Percentiles rank a stretch among this genome's conserved stretches.
These are phyloP conservation scores for Trapa bicornis DNA, from an alignment of 345 rosid genomes.

Conservation along the genomic window DNA sequence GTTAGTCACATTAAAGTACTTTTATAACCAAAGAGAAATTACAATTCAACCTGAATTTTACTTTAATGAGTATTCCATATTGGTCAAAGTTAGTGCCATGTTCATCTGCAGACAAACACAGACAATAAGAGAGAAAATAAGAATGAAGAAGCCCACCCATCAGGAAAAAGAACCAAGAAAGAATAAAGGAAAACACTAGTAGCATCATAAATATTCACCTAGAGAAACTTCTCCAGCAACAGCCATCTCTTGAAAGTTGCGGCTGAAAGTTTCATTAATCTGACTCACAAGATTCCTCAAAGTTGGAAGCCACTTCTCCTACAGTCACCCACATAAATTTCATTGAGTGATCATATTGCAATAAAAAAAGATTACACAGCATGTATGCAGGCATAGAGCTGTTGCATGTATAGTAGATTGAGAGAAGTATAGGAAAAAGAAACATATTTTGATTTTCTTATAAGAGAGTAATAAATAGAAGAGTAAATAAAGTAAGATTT, in stretches of 20 bases:
- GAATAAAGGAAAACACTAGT: slow-evolving; percentile 4
- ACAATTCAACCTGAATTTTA: slow-evolving; percentile 66
- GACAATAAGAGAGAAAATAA: slow-evolving; percentile 2
- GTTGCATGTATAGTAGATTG: background rate
- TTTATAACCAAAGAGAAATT: slow-evolving; percentile 1
- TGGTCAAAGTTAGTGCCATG: slow-evolving; percentile 69
- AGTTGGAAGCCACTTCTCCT: slow-evolving; percentile 85
- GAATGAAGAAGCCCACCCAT: slow-evolving; percentile 1
- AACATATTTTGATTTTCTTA: background rate
- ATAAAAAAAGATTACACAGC: background rate
- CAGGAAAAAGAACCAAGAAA: background rate
- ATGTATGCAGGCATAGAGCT: background rate
- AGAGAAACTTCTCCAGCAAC: slow-evolving; percentile 88
- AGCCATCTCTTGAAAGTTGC: slow-evolving; percentile 89
- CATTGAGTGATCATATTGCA: background rate
- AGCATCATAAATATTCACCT: slow-evolving; percentile 22
- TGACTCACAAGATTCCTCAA: slow-evolving; percentile 69
- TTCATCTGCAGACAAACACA: slow-evolving; percentile 44
- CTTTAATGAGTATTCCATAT: slow-evolving; percentile 78
- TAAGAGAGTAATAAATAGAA: background rate
- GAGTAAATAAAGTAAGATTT: no score
- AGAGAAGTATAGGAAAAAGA: background rate
- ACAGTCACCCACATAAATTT: slow-evolving; percentile 8
- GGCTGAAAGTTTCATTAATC: slow-evolving; percentile 81
- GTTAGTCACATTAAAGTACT: background rate